phyloP scores from a whole-genome alignment of 768 basidiomycete species.

The Tulasnella sp. region DNA sequence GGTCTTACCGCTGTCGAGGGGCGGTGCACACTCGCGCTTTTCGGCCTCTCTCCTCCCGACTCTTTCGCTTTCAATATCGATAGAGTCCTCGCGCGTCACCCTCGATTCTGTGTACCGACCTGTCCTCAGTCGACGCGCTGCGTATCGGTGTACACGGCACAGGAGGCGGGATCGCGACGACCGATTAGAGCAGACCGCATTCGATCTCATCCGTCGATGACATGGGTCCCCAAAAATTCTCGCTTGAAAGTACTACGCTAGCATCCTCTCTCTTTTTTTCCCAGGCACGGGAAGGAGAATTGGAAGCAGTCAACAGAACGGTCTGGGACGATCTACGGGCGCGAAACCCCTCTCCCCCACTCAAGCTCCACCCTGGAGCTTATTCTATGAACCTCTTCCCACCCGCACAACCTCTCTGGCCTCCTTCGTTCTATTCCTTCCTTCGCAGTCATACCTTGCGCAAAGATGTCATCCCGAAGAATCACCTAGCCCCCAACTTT shows the following conservation, averaged over 20 bases:
- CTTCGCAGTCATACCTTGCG: background rate
- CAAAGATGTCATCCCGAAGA: constrained; percentile 2
- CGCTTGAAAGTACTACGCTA: no score
- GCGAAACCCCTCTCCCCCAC: background rate
- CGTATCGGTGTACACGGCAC: background rate
- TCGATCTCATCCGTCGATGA: no score
- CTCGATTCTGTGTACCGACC: background rate
- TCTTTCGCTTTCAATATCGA: background rate
- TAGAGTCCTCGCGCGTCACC: no score
- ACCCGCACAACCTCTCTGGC: no score
- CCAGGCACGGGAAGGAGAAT: background rate
- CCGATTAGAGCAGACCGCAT: background rate
- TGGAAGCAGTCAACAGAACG: background rate
- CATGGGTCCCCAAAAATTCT: background rate
- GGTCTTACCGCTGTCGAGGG: background rate
- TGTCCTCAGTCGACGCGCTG: background rate
- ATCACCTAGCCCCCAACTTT: background rate
- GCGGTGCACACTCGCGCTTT: background rate
- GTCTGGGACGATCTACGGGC: constrained; percentile 8
- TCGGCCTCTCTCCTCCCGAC: background rate
- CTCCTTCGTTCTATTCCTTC: background rate
- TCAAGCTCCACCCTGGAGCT: constrained; percentile 7
- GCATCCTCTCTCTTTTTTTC: background rate
- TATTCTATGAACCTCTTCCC: background rate
- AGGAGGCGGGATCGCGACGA: background rate